Base-by-base conservation (phyloP, 139 green algal genomes). In the Pycnococcus provasolii region DNA sequence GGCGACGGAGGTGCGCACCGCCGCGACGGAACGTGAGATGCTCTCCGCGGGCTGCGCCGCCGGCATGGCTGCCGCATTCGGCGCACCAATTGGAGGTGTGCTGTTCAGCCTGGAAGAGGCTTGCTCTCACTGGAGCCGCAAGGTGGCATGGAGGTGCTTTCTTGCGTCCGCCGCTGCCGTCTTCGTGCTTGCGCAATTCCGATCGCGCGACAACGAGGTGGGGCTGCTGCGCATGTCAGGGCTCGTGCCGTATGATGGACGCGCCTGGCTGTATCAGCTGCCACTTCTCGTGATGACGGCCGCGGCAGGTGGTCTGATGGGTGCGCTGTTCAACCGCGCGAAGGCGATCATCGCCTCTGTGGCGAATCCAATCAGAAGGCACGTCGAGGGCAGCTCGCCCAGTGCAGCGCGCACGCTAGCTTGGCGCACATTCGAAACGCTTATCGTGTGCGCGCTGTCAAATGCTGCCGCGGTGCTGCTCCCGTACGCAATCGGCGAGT, bases 41-140 rank as follows among this genome's bases (percentile, higher is more conserved):
- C 73, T 95, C 13, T 91, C 84, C 2, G 88, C 88, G 0, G 90
- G 90, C 1, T 78, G 84, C 0, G 84, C 86, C 0, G 88, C 87
- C 0, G 90, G 90, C 2, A 79, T 96, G 37, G 84, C 83, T 11
- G 84, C 82, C 2, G 86, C 86, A 0, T 94, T 95, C 71, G 84
- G 85, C 13, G 86, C 90, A 0, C 90, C 89, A 47, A 89, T 95
- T n/a, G 89, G 89, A 2, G 90, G 89, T 4, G 90, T 96, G 62
- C 75, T 95, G 62, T 95, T 94, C 73, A 75, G 76, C n/a, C 84
- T 94, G 75, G 90, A 96, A 78, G 90, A 96, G 61, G 87, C 85
- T 2, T 82, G 68, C 60, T 81, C 71, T 3, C 83, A 81, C 63
- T 90, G 83, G 86, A 79, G 60, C 41, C 80, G 83, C 42, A 91